Percentiles rank a stretch among this genome's conserved stretches.
These are phyloP conservation scores for Nematodospora anomalae DNA, from an alignment of 1,139 yeast species.

Conservation along the genomic window DNA sequence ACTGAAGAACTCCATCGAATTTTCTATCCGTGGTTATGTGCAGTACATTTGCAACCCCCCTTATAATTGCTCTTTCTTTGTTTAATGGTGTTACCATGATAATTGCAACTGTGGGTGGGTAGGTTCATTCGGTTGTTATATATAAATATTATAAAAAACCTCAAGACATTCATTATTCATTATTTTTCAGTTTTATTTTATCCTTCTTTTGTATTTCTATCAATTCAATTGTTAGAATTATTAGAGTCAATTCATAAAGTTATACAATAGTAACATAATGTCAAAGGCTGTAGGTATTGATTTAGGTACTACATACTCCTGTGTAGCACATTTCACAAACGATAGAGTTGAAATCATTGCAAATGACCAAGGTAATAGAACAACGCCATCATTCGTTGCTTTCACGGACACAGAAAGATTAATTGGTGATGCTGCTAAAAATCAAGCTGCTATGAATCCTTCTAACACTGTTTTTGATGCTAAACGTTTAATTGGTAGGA, in stretches of 20 bases:
- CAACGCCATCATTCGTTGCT: constrained; percentile 69
- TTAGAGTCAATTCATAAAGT: constrained; percentile 2
- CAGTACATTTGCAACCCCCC: constrained; percentile 7
- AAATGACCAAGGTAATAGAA: constrained; percentile 66
- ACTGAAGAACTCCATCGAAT: neutral
- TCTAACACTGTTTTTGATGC: constrained; percentile 67
- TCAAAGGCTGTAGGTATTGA: constrained; percentile 76
- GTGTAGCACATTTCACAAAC: constrained; percentile 73
- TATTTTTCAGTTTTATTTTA: too few relatives aligned
- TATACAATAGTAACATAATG: constrained; percentile 32
- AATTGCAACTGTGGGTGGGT: neutral
- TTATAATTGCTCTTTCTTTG: constrained; percentile 2
- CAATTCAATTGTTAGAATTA: constrained; percentile 5
- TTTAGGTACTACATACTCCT: constrained; percentile 79
- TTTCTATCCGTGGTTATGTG: neutral
- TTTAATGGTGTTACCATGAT: constrained; percentile 4
- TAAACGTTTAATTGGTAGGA: constrained; percentile 68
- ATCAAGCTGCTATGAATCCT: constrained; percentile 72
- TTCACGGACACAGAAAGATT: constrained; percentile 67
- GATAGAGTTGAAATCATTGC: constrained; percentile 72
- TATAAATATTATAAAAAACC: too few relatives aligned
- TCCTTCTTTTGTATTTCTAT: constrained; percentile 1
- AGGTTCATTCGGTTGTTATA: too few relatives aligned
- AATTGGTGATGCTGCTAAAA: constrained; percentile 72
- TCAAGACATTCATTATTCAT: too few relatives aligned